Base-by-base conservation (phyloP, 495 filamentous ascomycete genomes). In the Friedmanniomyces simplex region DNA sequence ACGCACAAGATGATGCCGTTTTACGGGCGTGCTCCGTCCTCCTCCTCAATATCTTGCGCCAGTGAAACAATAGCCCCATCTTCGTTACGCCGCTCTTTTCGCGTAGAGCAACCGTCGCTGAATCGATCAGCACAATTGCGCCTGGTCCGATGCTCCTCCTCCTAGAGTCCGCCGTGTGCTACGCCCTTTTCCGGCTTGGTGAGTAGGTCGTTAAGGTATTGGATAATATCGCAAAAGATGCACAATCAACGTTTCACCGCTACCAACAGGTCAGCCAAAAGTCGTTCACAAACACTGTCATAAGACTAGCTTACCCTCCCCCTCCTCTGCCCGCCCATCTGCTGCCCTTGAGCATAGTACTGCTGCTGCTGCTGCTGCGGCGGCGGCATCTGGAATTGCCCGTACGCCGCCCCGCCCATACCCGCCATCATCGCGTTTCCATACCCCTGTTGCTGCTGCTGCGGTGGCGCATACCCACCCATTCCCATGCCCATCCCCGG, bases 401-500 rank as follows among this genome's bases (percentile, higher is more conserved):
- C 56, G 28, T 32, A 32, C n/a, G 18, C n/a, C 10, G 20, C 16
- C 10, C 54, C 55, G 28, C 28, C 30, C 55, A 57, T 57, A 25
- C 47, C 45, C 24, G 13, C 46, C 45, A 50, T 21, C 55, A 50
- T 50, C 34, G 22, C 45, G 22, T 20, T 41, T 1, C 47, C 45
- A 39, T 21, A 50, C 7, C 34, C 26, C 16, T 50, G 45, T 20
- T 22, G 46, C 46, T 16, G 46, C 41, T 22, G 16, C 20, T 16
- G 46, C 41, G 2, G 16, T 16, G 14, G 41, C 41, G 52, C 48
- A 43, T 43, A 43, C 39, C 39, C 39, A 43, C 39, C 39, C 39
- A 43, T 43, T 5, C 39, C 39, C 39, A 20, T 20, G 3, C 41
- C 53, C 39, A 63, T 64, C 25, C 56, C 58, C 24, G 61, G 68